Evolutionary conservation across 345 rosid species (phyloP).

Genomic region (Excoecaria cochinchinensis): DNA sequence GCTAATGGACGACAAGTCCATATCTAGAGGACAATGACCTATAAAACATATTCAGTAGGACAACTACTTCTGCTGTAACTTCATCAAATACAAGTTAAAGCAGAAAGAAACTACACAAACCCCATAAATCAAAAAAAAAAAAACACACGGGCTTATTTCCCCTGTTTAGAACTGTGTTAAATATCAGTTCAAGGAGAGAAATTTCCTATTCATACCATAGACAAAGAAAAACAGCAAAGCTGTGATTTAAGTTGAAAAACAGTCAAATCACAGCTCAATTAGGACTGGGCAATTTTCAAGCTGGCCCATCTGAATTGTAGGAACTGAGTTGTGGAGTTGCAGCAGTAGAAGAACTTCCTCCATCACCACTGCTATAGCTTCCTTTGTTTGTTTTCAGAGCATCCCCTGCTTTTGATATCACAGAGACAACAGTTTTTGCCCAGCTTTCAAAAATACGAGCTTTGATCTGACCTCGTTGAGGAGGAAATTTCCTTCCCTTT

Average conservation of each 20-base stretch:
- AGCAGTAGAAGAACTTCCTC: slow-evolving; percentile 7
- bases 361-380: neutral
- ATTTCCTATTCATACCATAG: neutral
- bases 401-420: slow-evolving; percentile 16
- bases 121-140: neutral
- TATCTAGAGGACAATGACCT: no score
- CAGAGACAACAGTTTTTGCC: slow-evolving; percentile 7
- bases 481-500: slow-evolving; percentile 20
- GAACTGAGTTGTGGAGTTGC: slow-evolving; percentile 23
- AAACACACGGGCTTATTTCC: neutral
- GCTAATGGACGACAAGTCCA: no score
- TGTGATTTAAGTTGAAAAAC: slow-evolving; percentile 1
- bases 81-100: neutral
- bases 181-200: neutral
- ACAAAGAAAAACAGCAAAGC: neutral
- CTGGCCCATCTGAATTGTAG: slow-evolving; percentile 12
- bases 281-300: neutral
- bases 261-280: neutral
- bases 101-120: neutral
- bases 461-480: slow-evolving; percentile 40
- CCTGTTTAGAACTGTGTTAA: neutral
- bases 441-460: slow-evolving; percentile 36
- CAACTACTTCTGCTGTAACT: neutral
- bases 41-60: no score
- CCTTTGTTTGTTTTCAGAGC: neutral